These are phyloP conservation scores for Mycena sanguinolenta DNA, from an alignment of 768 basidiomycete species.

Conservation along the genomic window DNA sequence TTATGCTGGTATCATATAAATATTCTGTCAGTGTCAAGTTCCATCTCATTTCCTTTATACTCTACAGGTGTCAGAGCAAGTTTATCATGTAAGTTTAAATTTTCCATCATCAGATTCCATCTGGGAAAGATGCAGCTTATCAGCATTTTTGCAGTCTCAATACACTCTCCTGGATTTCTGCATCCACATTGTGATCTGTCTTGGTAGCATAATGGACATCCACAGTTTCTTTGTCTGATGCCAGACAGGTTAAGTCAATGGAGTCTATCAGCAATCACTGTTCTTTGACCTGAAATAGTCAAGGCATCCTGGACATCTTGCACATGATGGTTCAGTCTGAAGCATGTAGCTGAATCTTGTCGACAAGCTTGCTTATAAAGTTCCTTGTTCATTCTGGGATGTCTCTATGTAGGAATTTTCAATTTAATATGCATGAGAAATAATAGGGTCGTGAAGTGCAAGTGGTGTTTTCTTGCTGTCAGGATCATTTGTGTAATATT, in stretches of 20 bases:
- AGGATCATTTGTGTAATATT: background rate
- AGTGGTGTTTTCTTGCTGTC: background rate
- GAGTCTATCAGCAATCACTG: background rate
- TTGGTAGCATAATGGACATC: background rate
- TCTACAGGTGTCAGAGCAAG: background rate
- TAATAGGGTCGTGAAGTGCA: background rate
- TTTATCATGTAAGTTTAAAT: background rate
- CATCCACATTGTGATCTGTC: background rate
- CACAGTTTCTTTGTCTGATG: background rate
- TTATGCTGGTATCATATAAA: conserved; percentile 1
- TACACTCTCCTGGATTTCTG: conserved; percentile 14
- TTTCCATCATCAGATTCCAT: background rate
- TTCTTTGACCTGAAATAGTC: background rate
- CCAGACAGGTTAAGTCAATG: background rate
- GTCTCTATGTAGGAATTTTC: background rate
- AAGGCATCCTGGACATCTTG: background rate
- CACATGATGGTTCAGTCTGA: background rate
- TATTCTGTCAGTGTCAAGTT: background rate
- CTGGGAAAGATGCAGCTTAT: background rate
- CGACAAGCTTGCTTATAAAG: background rate
- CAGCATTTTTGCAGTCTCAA: conserved; percentile 8
- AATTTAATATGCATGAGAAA: background rate
- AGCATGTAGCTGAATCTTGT: background rate
- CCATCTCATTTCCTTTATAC: background rate
- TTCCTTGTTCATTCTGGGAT: background rate